Evolutionary conservation across 495 filamentous ascomycete species (phyloP).

Genomic region (Penicillium samsonianum): DNA sequence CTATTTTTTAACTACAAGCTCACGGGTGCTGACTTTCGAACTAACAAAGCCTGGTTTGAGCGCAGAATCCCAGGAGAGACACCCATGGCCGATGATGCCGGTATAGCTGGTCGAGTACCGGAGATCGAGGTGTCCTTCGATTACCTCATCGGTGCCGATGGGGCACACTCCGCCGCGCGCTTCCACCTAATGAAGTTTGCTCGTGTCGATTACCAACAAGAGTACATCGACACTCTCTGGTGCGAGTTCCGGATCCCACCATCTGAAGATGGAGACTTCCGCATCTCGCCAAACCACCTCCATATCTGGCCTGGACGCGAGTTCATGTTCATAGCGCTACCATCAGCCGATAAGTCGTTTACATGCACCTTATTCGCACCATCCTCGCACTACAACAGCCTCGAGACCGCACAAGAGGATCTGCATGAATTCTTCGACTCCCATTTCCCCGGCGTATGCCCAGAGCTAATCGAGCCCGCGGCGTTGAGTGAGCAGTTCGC

Average conservation of each 20-base stretch:
- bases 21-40: conserved; percentile 77
- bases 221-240: conserved; percentile 97
- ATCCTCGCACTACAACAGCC: conserved; percentile 44
- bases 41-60: conserved; percentile 86
- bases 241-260: conserved; percentile 89
- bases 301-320: conserved; percentile 95
- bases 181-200: conserved; percentile 94
- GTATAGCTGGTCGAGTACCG: conserved; percentile 37
- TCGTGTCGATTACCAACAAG: conserved; percentile 86
- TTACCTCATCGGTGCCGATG: conserved; percentile 92
- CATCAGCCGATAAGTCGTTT: conserved; percentile 83
- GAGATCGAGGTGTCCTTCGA: conserved; percentile 84
- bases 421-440: conserved; percentile 72
- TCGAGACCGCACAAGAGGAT: conserved; percentile 57
- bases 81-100: conserved; percentile 30
- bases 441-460: conserved; percentile 83
- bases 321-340: conserved; percentile 98
- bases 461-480: conserved; percentile 69
- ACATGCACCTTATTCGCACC: conserved; percentile 94
- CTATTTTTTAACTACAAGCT: conserved; percentile 92
- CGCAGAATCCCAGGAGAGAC: conserved; percentile 40
- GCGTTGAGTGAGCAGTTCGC: conserved; percentile 71
- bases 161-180: conserved; percentile 85
- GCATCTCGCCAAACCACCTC: conserved; percentile 84
- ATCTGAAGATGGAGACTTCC: conserved; percentile 58